A percentile compares a stretch with the other conserved stretches of the same genome.
Evolutionary conservation across 768 basidiomycete species (phyloP).

Genomic region (Tephrocybe rancida): DNA sequence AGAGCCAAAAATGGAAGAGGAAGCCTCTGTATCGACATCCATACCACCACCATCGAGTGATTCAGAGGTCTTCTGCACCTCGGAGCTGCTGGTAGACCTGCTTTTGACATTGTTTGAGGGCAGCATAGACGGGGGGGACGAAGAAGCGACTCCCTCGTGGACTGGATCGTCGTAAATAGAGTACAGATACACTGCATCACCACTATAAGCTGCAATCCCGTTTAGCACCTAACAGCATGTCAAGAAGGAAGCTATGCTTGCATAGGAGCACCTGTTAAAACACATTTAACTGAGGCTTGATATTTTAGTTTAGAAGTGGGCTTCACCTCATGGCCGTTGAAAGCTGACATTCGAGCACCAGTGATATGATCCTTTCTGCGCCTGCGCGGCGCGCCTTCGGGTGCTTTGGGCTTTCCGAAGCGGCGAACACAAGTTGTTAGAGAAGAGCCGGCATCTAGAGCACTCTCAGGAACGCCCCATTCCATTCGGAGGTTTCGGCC

Average conservation of each 20-base stretch:
- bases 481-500: constrained; percentile 62
- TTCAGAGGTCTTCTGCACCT: constrained; percentile 3
- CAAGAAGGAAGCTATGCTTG: constrained; percentile 34
- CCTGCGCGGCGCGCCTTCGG: constrained; percentile 28
- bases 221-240: constrained; percentile 7
- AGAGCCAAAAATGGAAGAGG: constrained; percentile 18
- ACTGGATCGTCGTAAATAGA: constrained; percentile 68
- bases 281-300: not conserved
- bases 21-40: constrained; percentile 26
- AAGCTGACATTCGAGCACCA: constrained; percentile 68
- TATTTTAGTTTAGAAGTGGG: not conserved
- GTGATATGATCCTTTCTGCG: constrained; percentile 64
- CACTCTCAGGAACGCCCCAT: constrained; percentile 60
- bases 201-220: constrained; percentile 60
- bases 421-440: constrained; percentile 81
- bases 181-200: constrained; percentile 73
- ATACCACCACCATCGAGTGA: constrained; percentile 21
- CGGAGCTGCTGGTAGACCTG: constrained; percentile 16
- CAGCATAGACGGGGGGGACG: constrained; percentile 25
- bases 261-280: constrained; percentile 60
- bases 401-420: constrained; percentile 55
- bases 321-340: constrained; percentile 75
- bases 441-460: constrained; percentile 36
- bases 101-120: constrained; percentile 27
- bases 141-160: constrained; percentile 17